Evolutionary conservation across 75 land plant genomes (phyloP).

Genomic region (Selaginella moellendorffii): DNA sequence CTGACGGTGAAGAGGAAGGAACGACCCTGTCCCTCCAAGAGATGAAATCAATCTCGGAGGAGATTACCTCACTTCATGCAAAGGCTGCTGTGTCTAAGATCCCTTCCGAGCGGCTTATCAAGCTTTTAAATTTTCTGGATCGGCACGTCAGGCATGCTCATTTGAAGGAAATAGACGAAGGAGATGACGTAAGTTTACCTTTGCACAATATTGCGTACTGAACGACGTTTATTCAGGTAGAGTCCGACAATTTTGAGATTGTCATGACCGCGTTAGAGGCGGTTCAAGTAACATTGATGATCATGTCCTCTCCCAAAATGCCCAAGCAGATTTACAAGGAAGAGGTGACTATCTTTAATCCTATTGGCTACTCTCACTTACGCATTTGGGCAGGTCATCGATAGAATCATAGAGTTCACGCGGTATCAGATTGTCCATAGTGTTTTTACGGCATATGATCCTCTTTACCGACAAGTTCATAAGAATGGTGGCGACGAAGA

Average conservation of each 20-base stretch:
- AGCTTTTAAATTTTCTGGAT: constrained; percentile 60
- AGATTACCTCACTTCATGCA: constrained; percentile 45
- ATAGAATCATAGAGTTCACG: constrained; percentile 75
- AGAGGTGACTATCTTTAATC: constrained; percentile 41
- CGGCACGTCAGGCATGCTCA: constrained; percentile 65
- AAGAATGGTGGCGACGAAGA: constrained; percentile 36
- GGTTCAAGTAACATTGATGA: constrained; percentile 56
- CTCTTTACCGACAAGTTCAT: constrained; percentile 63
- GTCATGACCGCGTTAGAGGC: constrained; percentile 71
- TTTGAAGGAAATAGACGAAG: constrained; percentile 54
- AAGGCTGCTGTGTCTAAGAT: constrained; percentile 52
- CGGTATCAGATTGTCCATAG: constrained; percentile 75
- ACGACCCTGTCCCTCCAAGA: constrained; percentile 42
- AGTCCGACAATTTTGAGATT: constrained; percentile 38
- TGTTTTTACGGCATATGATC: constrained; percentile 62
- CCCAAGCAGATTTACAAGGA: constrained; percentile 92
- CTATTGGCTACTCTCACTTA: background rate
- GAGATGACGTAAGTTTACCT: constrained; percentile 54
- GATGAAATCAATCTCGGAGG: constrained; percentile 47
- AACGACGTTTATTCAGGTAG: constrained; percentile 32
- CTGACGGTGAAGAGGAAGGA: constrained; percentile 46
- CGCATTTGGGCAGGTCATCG: constrained; percentile 53
- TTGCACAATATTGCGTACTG: too few relatives aligned
- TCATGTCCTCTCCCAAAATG: constrained; percentile 76
- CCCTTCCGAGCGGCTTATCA: constrained; percentile 52